Base-by-base conservation (phyloP, 495 filamentous ascomycete genomes). In the Aspergillus sclerotioniger region DNA sequence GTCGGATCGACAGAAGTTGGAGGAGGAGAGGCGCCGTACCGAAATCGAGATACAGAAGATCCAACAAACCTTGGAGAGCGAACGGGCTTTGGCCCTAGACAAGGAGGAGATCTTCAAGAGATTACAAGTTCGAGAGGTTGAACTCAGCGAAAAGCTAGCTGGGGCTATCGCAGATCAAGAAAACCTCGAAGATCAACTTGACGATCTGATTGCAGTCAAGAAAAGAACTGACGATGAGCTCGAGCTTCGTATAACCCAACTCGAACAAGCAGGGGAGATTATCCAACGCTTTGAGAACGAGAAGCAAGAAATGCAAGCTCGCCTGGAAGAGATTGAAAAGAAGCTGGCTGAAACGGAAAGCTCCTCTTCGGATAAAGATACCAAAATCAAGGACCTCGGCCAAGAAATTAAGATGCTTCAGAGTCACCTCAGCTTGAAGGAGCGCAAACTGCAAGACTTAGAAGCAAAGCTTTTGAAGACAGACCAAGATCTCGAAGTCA, bases 31-130 rank as follows among this genome's bases (percentile, higher is more conserved):
- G 33, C 82, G 95, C 33, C 90, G 92, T 51, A 87, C 90, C 7
- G 89, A 97, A 56, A 78, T 85, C 19, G 94, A 98, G 66, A 84
- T 97, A 52, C 86, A 92, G 60, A 85, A 89, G 17, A 87, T 97
- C 32, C 91, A 96, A 64, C 89, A 97, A 58, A 95, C 89, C 1
- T 76, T 99, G 9, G 95, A 99, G 72, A 96, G 92, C 58, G 95
- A 99, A 72, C 85, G 95, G 53, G 90, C 92, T 19, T 77, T 99
- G 29, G 95, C 95, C 0, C 77, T 99, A 8, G 95, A 99, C 70
- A 99, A 98, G 67, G 95, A 99, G 62, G 94, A 98, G 60, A 98
- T 99, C 37, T 97, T 97, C 77, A 94, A 92, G 67, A 83, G 95
- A 16, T 79, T 97, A n/a, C 93, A 96, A 66, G 69, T 87, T 35